These are phyloP conservation scores for Aspergillus ochraceoroseus DNA, from an alignment of 2,329 filamentous ascomycete species.

Conservation along the genomic window DNA sequence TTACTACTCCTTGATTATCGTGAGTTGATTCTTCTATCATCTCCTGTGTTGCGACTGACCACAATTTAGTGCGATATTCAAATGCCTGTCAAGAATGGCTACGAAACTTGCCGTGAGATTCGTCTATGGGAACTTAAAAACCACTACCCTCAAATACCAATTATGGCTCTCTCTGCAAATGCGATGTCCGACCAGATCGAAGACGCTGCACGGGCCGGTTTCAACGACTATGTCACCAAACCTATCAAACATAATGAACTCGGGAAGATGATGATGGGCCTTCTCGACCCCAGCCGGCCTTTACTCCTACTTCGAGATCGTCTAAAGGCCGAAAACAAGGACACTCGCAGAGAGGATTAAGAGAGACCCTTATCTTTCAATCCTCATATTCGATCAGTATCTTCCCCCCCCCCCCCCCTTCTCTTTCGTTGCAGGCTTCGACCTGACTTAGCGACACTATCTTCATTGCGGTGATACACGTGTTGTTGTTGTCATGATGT, in stretches of 20 bases:
- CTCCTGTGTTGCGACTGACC: background rate
- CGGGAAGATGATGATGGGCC: conserved; percentile 48
- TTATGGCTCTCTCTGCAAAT: conserved; percentile 49
- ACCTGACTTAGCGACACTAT: background rate
- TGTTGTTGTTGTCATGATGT: conserved; percentile 10
- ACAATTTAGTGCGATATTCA: conserved; percentile 46
- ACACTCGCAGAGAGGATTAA: conserved; percentile 19
- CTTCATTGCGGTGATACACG: background rate
- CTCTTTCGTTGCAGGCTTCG: conserved; percentile 1
- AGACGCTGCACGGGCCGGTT: conserved; percentile 44
- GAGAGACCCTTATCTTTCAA: background rate
- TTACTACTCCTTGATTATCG: conserved; percentile 48
- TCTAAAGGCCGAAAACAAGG: conserved; percentile 23
- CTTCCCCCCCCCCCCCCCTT: background rate
- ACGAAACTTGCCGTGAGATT: conserved; percentile 47
- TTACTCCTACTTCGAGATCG: conserved; percentile 43
- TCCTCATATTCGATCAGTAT: background rate
- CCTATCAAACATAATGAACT: conserved; percentile 49
- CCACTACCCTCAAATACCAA: conserved; percentile 45
- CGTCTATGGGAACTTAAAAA: conserved; percentile 45
- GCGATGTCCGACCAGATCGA: conserved; percentile 49
- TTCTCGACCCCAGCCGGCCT: conserved; percentile 43
- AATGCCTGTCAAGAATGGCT: conserved; percentile 49
- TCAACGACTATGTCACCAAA: conserved; percentile 49
- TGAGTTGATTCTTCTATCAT: conserved; percentile 32